Evolutionary conservation across 2,329 filamentous ascomycete genomes (phyloP), one percentile per base, ranked within the genome.

Genomic region (Trichoderma sp.): DNA sequence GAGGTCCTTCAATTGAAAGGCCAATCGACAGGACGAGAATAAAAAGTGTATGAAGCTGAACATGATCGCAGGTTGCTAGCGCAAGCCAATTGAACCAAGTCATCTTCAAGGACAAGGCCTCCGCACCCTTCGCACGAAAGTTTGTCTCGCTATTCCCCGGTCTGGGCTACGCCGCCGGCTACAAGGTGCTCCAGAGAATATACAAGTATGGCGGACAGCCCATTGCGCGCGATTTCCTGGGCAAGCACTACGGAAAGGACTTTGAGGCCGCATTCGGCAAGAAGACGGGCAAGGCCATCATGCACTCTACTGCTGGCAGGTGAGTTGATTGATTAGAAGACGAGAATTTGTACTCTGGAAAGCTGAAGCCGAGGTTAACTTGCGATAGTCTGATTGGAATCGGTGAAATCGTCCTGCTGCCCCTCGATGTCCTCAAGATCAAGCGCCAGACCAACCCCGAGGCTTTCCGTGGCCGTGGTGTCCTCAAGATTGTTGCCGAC

Each of bases 151-250:
- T 99, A 58, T 99, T 99, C 84, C 96, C 96, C 37, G 96, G 96
- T 78, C 88, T 99, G 70, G 96, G 96, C 77, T 99, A 99, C 81
- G 96, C 96, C 69, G 96, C 96, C 68, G 94, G 94, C 71, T 99
- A 99, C 87, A 99, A 99, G 87, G 86, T 98, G 71, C 88, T 97
- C 68, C 96, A 99, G 87, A 87, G 96, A 80, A 89, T 99, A 79
- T 99, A 99, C 88, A 99, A 99, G 84, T 99, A 97, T 78, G 96
- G 96, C 74, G 96, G 96, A 61, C 96, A 99, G 84, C 96, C 96
- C 55, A 92, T 97, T 76, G 94, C 93, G 49, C 91, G 95, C 66
- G 96, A 99, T 82, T 97, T 91, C 82, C 87, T 99, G 64, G 87
- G 87, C 64, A 82, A 86, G 77, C 87, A 98, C 85, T 90, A 97